phyloP scores from a whole-genome alignment of 495 filamentous ascomycete species.

The Tuber aestivum region DNA sequence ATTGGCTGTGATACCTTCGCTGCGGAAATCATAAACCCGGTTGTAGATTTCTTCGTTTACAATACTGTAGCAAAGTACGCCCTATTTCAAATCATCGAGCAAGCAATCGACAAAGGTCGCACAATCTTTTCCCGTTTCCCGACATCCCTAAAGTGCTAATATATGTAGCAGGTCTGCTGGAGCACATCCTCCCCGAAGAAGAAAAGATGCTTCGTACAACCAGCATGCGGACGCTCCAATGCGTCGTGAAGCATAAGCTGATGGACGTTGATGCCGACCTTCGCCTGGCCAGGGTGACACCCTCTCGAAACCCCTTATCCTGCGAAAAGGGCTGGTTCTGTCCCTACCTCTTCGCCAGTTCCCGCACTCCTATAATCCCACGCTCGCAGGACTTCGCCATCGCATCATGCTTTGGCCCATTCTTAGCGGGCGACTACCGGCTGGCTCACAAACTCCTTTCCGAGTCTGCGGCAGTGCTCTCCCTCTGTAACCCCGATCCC shows the following conservation, averaged over 20 bases:
- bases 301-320: constrained; percentile 31
- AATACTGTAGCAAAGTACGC: constrained; percentile 44
- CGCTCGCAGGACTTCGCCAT: constrained; percentile 44
- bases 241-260: constrained; percentile 47
- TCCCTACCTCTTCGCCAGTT: constrained; percentile 46
- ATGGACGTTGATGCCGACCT: constrained; percentile 47
- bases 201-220: constrained; percentile 47
- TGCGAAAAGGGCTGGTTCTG: constrained; percentile 47
- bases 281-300: constrained; percentile 29
- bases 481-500: constrained; percentile 45
- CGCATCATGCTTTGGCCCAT: constrained; percentile 46
- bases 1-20: constrained; percentile 44
- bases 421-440: constrained; percentile 45
- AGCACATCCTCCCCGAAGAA: constrained; percentile 46
- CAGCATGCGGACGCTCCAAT: constrained; percentile 45
- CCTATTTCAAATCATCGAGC: constrained; percentile 46
- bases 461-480: constrained; percentile 32
- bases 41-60: constrained; percentile 41
- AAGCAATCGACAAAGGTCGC: constrained; percentile 46
- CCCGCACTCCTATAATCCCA: constrained; percentile 43
- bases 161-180: constrained; percentile 30
- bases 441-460: constrained; percentile 45
- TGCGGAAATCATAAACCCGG: constrained; percentile 43
- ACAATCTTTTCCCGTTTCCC: neutral
- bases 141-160: neutral